These are phyloP conservation scores for Halophytophthora batemanensis DNA, from an alignment of 352 stramenopile genomes.

Conservation along the genomic window DNA sequence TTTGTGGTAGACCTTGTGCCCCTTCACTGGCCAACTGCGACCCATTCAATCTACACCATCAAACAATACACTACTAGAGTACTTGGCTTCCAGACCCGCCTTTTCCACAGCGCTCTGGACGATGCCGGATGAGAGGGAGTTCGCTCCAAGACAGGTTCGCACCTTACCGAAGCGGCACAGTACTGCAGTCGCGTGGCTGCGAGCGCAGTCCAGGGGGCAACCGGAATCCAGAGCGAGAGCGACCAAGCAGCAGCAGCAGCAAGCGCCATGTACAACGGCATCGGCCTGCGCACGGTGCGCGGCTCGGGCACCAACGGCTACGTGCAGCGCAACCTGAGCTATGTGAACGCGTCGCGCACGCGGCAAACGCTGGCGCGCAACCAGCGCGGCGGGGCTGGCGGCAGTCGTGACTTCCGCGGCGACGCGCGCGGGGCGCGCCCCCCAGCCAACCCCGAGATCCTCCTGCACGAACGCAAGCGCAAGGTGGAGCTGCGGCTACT, in stretches of 20 bases:
- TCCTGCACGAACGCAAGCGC: conserved; percentile 79
- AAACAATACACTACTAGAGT: too few relatives aligned
- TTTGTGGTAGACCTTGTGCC: too few relatives aligned
- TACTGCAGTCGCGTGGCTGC: too few relatives aligned
- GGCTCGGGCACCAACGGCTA: conserved; percentile 89
- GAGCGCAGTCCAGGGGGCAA: too few relatives aligned
- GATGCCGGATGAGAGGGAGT: too few relatives aligned
- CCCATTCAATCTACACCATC: too few relatives aligned
- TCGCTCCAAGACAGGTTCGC: too few relatives aligned
- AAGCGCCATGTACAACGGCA: conserved; percentile 87
- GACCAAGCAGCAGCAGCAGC: neutral
- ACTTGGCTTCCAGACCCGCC: too few relatives aligned
- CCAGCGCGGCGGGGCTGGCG: conserved; percentile 18
- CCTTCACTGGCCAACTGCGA: too few relatives aligned
- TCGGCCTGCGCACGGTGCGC: conserved; percentile 79
- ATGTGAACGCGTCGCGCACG: conserved; percentile 67
- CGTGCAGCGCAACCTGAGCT: conserved; percentile 82
- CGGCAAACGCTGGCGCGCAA: conserved; percentile 58
- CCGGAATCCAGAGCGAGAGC: conserved; percentile 4
- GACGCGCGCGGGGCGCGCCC: conserved; percentile 18
- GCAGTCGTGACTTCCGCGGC: conserved; percentile 10
- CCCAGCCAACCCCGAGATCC: conserved; percentile 69
- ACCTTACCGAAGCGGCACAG: too few relatives aligned
- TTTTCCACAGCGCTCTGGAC: too few relatives aligned
- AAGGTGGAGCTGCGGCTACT: conserved; percentile 77